Base-by-base conservation (phyloP, 2,329 filamentous ascomycete species). In the Malbranchea zuffiana region DNA sequence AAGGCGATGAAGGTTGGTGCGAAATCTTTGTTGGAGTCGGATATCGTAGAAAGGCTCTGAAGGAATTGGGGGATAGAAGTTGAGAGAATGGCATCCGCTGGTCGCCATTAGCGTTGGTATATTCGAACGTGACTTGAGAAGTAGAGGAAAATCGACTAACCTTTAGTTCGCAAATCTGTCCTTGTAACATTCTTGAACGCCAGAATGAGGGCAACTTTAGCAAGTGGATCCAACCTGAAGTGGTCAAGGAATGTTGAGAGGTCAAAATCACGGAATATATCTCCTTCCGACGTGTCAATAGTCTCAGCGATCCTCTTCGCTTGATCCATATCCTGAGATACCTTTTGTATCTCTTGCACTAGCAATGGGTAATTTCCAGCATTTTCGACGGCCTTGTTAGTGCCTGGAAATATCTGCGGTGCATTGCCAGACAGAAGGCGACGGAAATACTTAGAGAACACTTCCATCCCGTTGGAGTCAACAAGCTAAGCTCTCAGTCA, bases 381-480 rank as follows among this genome's bases (percentile, higher is more conserved):
- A 60, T 81, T 82, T 47, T 84, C 73, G 47, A 77, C 74, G 39
- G 75, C 74, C 61, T 85, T 74, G 51, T 75, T 82, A 37, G 79
- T 69, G 45, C 81, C 78, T 35, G 85, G 80, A 57, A 96, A 96
- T 58, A 98, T 90, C 54, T 90, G 80, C 46, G 80, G 69, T 52
- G 87, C 85, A 76, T 95, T 95, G 65, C 80, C 80, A 62, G 81
- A 82, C 56, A 98, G 76, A 58, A 96, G 72, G 63, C 88, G 84
- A 62, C 85, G 80, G 64, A 98, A 93, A 63, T 90, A 95, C 69
- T 87, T 92, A 43, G 84, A 79, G 61, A 87, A 95, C 57, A 95
- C 86, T 72, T 98, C 92, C 88, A 98, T 98, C 57, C 87, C 87
- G 86, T 93, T 80, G 54, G 88, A 87, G 75, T 94, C 80, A 67